Evolutionary conservation across 768 basidiomycete genomes (phyloP).

Genomic region (Symmetrospora coprosmae): DNA sequence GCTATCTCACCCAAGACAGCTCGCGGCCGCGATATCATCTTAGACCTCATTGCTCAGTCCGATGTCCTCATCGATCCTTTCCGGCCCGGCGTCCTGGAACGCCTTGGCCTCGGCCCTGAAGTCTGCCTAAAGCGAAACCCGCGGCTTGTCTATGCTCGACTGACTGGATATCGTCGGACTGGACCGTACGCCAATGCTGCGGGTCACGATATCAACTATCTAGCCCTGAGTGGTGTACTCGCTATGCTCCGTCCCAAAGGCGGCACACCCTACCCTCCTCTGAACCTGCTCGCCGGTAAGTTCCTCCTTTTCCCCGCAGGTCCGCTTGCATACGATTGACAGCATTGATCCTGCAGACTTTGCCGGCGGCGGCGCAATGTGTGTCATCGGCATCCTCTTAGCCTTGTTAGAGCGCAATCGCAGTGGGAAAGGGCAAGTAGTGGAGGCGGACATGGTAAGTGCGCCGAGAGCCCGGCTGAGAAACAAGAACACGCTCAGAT

Average conservation of each 20-base stretch:
- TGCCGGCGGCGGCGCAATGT: conserved; percentile 63
- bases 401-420: conserved; percentile 55
- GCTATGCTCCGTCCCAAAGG: conserved; percentile 54
- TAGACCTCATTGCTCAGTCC: conserved; percentile 49
- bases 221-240: conserved; percentile 61
- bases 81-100: conserved; percentile 67
- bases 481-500: background rate
- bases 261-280: conserved; percentile 54
- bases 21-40: conserved; percentile 47
- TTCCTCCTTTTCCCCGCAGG: background rate
- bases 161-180: conserved; percentile 50
- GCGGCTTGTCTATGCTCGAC: conserved; percentile 56
- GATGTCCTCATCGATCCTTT: conserved; percentile 74
- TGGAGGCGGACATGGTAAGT: conserved; percentile 60
- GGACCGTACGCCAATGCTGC: conserved; percentile 64
- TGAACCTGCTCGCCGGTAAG: conserved; percentile 47
- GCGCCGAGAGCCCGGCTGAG: background rate
- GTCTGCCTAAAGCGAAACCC: conserved; percentile 55
- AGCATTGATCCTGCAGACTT: conserved; percentile 56
- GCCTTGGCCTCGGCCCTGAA: conserved; percentile 59
- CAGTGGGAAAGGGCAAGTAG: conserved; percentile 58
- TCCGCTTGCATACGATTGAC: too few relatives aligned
- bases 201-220: conserved; percentile 77
- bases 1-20: conserved; percentile 52
- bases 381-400: conserved; percentile 57